These are phyloP conservation scores for Aspergillus sp. DNA, from an alignment of 2,329 filamentous ascomycete genomes.

Conservation along the genomic window DNA sequence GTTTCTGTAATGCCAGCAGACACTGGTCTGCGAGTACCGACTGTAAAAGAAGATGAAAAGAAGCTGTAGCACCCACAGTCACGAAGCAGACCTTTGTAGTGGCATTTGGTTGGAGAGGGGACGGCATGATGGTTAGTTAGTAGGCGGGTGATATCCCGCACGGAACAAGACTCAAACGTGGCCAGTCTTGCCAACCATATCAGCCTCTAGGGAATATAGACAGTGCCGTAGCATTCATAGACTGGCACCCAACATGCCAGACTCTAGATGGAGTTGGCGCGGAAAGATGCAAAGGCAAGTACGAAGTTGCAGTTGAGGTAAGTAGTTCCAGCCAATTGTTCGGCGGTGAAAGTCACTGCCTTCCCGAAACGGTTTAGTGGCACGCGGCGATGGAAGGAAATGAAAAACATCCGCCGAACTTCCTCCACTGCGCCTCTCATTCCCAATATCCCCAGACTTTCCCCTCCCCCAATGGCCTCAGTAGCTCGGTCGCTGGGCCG, in stretches of 20 bases:
- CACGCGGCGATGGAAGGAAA: conserved; percentile 8
- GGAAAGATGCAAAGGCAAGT: too few species aligned
- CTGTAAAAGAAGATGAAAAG: conserved; percentile 71
- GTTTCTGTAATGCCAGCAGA: conserved; percentile 58
- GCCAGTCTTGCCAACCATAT: too few species aligned
- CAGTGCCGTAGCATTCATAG: too few species aligned
- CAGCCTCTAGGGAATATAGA: too few species aligned
- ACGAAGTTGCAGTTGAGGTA: too few species aligned
- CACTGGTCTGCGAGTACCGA: conserved; percentile 65
- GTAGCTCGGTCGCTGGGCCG: conserved; percentile 42
- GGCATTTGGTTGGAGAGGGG: conserved; percentile 4
- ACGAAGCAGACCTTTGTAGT: conserved; percentile 68
- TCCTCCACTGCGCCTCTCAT: conserved; percentile 14
- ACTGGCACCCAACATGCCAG: neutral
- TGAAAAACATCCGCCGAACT: conserved; percentile 23
- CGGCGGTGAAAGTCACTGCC: neutral
- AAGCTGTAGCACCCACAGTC: conserved; percentile 88
- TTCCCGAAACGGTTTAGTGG: conserved; percentile 27
- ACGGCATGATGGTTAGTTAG: conserved; percentile 14
- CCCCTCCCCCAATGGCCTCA: conserved; percentile 40
- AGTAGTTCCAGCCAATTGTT: neutral
- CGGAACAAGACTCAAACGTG: too few species aligned
- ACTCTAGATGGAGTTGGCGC: neutral
- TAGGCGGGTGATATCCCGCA: too few species aligned
- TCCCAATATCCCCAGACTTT: conserved; percentile 15